Evolutionary conservation across 1,139 yeast species (phyloP).

Genomic region (Scheffersomyces cryptocercus): DNA sequence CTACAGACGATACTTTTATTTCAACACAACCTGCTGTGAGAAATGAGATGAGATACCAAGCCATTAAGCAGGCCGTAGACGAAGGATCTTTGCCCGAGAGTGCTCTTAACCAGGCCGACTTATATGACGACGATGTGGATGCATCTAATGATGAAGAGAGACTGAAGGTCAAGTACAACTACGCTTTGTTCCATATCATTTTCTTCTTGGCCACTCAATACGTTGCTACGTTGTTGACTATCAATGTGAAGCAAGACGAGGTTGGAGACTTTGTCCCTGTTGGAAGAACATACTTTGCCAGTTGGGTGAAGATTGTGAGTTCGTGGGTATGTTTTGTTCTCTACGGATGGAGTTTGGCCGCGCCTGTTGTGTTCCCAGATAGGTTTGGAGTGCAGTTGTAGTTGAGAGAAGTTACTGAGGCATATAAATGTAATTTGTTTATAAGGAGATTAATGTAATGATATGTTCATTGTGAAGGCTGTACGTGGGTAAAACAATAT

Average conservation of each 20-base stretch:
- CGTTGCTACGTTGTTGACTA: slow-evolving; percentile 90
- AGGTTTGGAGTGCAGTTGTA: slow-evolving; percentile 55
- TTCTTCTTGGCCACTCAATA: slow-evolving; percentile 96
- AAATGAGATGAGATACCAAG: slow-evolving; percentile 81
- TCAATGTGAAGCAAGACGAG: slow-evolving; percentile 83
- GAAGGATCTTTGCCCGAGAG: slow-evolving; percentile 94
- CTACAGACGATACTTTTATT: slow-evolving; percentile 21
- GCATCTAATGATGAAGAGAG: slow-evolving; percentile 60
- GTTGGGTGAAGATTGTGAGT: slow-evolving; percentile 91
- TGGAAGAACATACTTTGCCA: slow-evolving; percentile 92
- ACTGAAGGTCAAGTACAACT: slow-evolving; percentile 76
- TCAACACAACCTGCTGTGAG: slow-evolving; percentile 60
- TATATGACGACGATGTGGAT: slow-evolving; percentile 49
- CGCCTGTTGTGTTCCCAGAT: slow-evolving; percentile 90
- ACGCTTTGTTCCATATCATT: slow-evolving; percentile 83
- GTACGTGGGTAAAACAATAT: too few species aligned
- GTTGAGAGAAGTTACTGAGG: too few species aligned
- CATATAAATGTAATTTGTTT: too few species aligned
- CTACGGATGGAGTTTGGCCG: slow-evolving; percentile 88
- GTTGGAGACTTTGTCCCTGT: slow-evolving; percentile 93
- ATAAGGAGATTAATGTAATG: too few species aligned
- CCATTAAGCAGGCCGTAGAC: slow-evolving; percentile 89
- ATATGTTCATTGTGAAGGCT: too few species aligned
- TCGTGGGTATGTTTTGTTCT: slow-evolving; percentile 89
- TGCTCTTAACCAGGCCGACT: slow-evolving; percentile 74